phyloP scores from a whole-genome alignment of 495 filamentous ascomycete species.

The Aspergillus asperescens region DNA sequence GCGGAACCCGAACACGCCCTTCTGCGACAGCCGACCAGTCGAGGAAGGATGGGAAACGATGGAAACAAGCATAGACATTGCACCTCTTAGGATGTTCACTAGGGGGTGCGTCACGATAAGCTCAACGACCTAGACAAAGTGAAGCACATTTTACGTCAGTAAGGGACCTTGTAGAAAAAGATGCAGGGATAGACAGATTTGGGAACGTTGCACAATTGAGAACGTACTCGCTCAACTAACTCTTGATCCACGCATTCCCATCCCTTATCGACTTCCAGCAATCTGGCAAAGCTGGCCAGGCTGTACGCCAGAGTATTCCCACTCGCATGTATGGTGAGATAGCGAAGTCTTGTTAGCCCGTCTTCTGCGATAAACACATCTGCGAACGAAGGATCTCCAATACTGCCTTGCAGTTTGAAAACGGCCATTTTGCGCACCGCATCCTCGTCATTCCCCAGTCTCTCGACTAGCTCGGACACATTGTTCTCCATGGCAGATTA shows the following conservation, averaged over 20 bases:
- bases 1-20: constrained; percentile 70
- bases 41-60: constrained; percentile 79
- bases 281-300: constrained; percentile 74
- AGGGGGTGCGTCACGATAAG: constrained; percentile 92
- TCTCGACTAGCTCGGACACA: constrained; percentile 61
- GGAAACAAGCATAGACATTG: constrained; percentile 92
- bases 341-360: constrained; percentile 72
- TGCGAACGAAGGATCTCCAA: constrained; percentile 94
- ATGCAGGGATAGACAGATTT: not conserved
- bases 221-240: constrained; percentile 60
- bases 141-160: not conserved
- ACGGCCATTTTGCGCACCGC: constrained; percentile 97
- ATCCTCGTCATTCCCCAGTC: constrained; percentile 74
- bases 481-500: constrained; percentile 51
- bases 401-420: constrained; percentile 91
- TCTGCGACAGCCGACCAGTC: constrained; percentile 35
- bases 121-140: constrained; percentile 65
- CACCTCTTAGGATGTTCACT: constrained; percentile 93
- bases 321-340: constrained; percentile 72
- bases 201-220: not conserved
- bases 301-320: constrained; percentile 96
- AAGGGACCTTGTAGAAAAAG: not conserved
- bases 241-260: constrained; percentile 77
- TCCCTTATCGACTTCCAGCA: constrained; percentile 94
- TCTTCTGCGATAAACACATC: constrained; percentile 91